Conservation (phyloP, 164 flowering plant genomes). For the Protea cynaroides region DNA sequence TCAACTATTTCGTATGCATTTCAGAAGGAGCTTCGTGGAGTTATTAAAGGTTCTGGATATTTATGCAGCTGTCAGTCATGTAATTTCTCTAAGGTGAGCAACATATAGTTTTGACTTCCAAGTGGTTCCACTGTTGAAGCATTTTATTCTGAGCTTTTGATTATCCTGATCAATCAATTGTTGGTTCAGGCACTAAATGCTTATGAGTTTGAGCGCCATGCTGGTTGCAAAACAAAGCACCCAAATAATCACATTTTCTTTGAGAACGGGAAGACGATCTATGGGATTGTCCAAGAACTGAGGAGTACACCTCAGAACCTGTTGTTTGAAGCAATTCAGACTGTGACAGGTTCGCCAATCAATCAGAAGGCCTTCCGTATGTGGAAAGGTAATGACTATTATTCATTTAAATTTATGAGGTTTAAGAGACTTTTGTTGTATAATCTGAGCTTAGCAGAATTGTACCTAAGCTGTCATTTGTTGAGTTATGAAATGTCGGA, state of each 20-base stretch:
- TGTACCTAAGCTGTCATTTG: too few relatives aligned
- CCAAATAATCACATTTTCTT: constrained; percentile 81
- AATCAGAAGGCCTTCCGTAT: constrained; percentile 55
- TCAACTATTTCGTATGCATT: constrained; percentile 3
- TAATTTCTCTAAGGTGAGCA: constrained; percentile 48
- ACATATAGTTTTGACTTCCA: background rate
- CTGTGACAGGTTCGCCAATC: constrained; percentile 55
- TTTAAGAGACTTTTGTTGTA: too few relatives aligned
- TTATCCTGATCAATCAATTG: constrained; percentile 6
- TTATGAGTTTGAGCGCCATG: constrained; percentile 74
- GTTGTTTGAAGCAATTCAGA: constrained; percentile 60
- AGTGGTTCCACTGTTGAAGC: background rate
- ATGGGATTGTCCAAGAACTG: constrained; percentile 70
- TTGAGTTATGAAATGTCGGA: too few relatives aligned
- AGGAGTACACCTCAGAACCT: constrained; percentile 54
- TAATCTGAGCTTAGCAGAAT: too few relatives aligned
- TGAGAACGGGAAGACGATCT: constrained; percentile 72
- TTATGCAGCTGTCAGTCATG: constrained; percentile 67
- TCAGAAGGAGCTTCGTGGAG: constrained; percentile 54
- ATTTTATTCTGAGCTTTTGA: background rate
- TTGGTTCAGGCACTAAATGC: constrained; percentile 53
- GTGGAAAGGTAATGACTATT: constrained; percentile 54
- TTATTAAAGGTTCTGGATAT: constrained; percentile 71
- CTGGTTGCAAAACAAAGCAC: constrained; percentile 72
- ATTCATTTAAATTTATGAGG: background rate